These are phyloP conservation scores for Scleroderma bovista DNA, from an alignment of 768 basidiomycete genomes.

Conservation along the genomic window DNA sequence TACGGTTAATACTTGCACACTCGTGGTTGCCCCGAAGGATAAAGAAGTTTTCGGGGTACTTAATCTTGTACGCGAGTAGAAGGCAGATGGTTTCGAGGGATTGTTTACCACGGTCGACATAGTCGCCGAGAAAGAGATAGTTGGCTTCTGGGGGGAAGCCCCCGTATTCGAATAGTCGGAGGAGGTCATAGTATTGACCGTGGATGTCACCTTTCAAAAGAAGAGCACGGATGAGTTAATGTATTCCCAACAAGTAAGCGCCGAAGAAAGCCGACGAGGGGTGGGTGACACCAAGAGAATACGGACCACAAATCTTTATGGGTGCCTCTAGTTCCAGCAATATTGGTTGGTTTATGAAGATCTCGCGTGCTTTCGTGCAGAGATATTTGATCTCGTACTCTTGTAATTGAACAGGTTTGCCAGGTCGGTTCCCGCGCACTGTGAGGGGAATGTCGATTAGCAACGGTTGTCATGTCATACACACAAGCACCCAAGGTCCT, in stretches of 20 bases:
- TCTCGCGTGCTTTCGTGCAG: conserved; percentile 97
- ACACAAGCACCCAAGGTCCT: conserved; percentile 8
- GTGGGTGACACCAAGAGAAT: conserved; percentile 8
- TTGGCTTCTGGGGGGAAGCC: conserved; percentile 99
- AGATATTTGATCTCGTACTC: conserved; percentile 99
- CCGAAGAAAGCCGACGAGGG: conserved; percentile 3
- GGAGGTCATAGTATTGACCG: conserved; percentile 98
- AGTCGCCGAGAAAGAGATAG: conserved; percentile 99
- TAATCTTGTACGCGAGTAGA: conserved; percentile 99
- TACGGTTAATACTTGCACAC: conserved; percentile 98
- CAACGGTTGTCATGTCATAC: conserved; percentile 15
- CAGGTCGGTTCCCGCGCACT: conserved; percentile 98
- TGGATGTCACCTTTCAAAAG: conserved; percentile 83
- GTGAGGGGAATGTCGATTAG: conserved; percentile 20
- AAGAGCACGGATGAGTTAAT: conserved; percentile 19
- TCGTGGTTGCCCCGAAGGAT: conserved; percentile 98
- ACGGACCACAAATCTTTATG: conserved; percentile 98
- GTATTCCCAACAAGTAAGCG: background rate
- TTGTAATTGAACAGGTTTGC: conserved; percentile 95
- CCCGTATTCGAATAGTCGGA: conserved; percentile 97
- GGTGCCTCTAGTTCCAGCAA: conserved; percentile 96
- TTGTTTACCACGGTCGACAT: conserved; percentile 99
- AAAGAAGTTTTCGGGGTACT: conserved; percentile 99
- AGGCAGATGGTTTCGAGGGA: conserved; percentile 99
- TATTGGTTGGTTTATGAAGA: conserved; percentile 99